Percentiles rank a stretch among this genome's conserved stretches.
Evolutionary conservation across 176 grass and related monocot genomes (phyloP).

Genomic region (Oryza punctata): DNA sequence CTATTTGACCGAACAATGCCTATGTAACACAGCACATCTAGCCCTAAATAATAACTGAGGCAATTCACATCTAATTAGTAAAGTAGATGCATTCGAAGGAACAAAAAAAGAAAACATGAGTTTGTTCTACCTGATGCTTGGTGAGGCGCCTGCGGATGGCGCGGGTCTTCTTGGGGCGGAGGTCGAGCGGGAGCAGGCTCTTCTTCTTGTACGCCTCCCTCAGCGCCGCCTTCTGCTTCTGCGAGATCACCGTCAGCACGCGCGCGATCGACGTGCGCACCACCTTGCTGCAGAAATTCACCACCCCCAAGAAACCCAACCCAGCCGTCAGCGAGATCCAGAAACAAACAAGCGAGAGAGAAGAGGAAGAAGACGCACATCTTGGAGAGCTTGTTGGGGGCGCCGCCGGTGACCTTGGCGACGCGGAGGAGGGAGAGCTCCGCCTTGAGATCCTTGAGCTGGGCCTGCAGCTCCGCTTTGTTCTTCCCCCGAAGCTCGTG

Average conservation of each 20-base stretch:
- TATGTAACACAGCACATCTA: not conserved
- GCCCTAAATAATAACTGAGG: not conserved
- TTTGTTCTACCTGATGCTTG: slow-evolving; percentile 61
- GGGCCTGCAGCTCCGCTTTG: slow-evolving; percentile 61
- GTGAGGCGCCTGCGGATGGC: slow-evolving; percentile 84
- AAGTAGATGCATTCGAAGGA: not conserved
- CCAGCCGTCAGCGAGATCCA: not conserved
- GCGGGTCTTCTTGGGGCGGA: slow-evolving; percentile 87
- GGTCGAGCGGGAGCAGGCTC: slow-evolving; percentile 65
- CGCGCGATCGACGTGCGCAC: slow-evolving; percentile 73
- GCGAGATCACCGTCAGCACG: slow-evolving; percentile 76
- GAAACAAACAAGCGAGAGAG: not conserved
- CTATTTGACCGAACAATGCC: not conserved
- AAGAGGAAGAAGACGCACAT: slow-evolving; percentile 33
- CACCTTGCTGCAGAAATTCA: slow-evolving; percentile 59
- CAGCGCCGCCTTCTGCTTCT: slow-evolving; percentile 79
- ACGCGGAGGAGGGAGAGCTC: slow-evolving; percentile 94
- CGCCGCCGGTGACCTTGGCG: slow-evolving; percentile 91
- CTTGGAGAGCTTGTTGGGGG: slow-evolving; percentile 96
- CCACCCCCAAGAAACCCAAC: not conserved
- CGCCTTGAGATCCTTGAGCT: slow-evolving; percentile 82
- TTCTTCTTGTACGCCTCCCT: slow-evolving; percentile 89
- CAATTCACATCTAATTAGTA: not conserved
- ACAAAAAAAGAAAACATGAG: not conserved
- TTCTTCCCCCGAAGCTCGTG: slow-evolving; percentile 81